Base-by-base conservation (phyloP, 306 rosid species). In the Luffa aegyptiaca region DNA sequence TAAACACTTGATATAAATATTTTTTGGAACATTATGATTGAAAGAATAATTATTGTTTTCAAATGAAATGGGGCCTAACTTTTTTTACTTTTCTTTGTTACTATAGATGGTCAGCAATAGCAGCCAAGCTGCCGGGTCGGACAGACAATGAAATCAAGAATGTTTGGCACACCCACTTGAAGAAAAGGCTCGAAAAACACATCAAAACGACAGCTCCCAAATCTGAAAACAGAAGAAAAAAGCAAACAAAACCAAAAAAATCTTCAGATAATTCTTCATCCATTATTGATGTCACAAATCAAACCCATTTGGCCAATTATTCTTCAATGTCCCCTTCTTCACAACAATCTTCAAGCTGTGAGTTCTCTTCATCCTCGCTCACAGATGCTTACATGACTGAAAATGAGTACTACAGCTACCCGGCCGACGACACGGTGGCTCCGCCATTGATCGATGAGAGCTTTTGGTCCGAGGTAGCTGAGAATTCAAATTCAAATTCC, bases 121-220 rank as follows among this genome's bases (percentile, higher is more conserved):
- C 99, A 71, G 99, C 97, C 17, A 89, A 84, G 76, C 85, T 95
- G 72, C 96, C 98, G 7, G 99, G 99, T 61, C 83, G 99, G 76
- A 93, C 98, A 1, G 99, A 96, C 84, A 96, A 95, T 14, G 99
- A 93, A 81, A 93, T 95, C 35, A 95, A 95, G 86, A 95, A 93
- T 81, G 97, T 95, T 20, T 96, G 99, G 99, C 99, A 93, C 83
- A 96, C 99, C 14, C 92, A 96, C 85, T 87, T 96, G 89, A 96
- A 93, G 90, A 96, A 93, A 88, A 88, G 88, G 41, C 76, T 86
- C 4, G 80, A 85, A 76, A 44, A 85, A 68, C 39, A 70, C 8
- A 35, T 56, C 14, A n/a, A 33, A 84, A 26, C 64, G 64, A 8
- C 8, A 57, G 12, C 69, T 41, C 49, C 82, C 58, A 77, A 46